These are phyloP conservation scores for Nemania sp. DNA, from an alignment of 2,329 filamentous ascomycete species.

Conservation along the genomic window DNA sequence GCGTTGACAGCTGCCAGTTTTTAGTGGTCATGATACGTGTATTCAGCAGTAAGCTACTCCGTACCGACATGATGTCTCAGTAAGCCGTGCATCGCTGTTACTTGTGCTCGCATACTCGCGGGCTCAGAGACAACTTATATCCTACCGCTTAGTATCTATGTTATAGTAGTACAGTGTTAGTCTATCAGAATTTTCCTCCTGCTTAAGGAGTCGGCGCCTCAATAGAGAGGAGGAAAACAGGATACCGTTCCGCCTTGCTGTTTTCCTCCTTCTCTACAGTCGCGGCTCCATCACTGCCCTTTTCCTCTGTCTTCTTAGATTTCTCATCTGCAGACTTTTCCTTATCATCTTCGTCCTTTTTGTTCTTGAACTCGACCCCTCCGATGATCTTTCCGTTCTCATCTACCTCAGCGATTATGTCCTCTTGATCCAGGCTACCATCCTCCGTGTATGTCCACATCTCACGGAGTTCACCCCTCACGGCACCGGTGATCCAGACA, in stretches of 20 bases:
- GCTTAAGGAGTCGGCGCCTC: slow-evolving; percentile 31
- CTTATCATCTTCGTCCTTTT: slow-evolving; percentile 31
- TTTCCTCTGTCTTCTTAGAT: slow-evolving; percentile 26
- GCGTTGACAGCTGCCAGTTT: slow-evolving; percentile 13
- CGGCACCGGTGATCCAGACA: slow-evolving; percentile 73
- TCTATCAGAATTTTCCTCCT: neutral
- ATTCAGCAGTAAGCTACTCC: too few relatives aligned
- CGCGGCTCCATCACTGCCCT: slow-evolving; percentile 22
- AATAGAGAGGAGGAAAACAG: slow-evolving; percentile 39
- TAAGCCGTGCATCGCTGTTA: neutral
- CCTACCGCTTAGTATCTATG: too few relatives aligned
- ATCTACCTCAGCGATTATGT: slow-evolving; percentile 60
- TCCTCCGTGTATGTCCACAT: slow-evolving; percentile 87
- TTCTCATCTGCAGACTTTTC: slow-evolving; percentile 10
- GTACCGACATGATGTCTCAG: neutral
- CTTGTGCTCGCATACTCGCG: neutral
- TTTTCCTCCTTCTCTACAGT: slow-evolving; percentile 14
- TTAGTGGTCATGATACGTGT: neutral
- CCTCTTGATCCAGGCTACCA: slow-evolving; percentile 57
- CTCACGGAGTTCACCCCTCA: slow-evolving; percentile 69
- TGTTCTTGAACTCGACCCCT: slow-evolving; percentile 40
- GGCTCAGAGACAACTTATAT: too few relatives aligned
- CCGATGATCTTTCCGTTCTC: slow-evolving; percentile 51
- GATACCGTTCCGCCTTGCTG: slow-evolving; percentile 11
- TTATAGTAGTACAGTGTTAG: too few relatives aligned